Percentiles rank a stretch among this genome's conserved stretches.
These are phyloP conservation scores for Cyclostephanos invisitatus DNA, from an alignment of 108 stramenopile species.

Conservation along the genomic window DNA sequence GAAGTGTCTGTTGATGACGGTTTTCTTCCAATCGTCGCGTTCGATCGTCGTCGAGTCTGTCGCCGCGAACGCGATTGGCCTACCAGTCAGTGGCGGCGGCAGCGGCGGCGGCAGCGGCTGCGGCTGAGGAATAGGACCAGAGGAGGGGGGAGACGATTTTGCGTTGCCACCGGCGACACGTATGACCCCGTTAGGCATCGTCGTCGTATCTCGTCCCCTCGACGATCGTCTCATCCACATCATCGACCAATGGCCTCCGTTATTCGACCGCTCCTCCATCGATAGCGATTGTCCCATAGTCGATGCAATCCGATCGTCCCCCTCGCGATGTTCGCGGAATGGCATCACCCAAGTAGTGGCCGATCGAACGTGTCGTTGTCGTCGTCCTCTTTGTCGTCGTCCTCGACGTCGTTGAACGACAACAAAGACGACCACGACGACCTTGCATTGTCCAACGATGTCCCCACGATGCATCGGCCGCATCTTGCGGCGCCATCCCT, in stretches of 20 bases:
- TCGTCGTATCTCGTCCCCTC: background rate
- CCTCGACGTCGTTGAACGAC: too few species aligned
- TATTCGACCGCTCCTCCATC: background rate
- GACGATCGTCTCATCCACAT: background rate
- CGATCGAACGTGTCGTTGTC: too few species aligned
- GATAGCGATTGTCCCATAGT: background rate
- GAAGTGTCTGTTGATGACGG: constrained; percentile 31
- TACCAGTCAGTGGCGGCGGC: background rate
- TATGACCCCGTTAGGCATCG: background rate
- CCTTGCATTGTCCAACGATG: too few species aligned
- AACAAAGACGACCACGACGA: too few species aligned
- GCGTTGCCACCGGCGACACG: constrained; percentile 2
- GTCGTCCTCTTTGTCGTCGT: background rate
- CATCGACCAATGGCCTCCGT: background rate
- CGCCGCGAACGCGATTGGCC: background rate
- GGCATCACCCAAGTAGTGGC: too few species aligned
- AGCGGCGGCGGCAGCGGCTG: too few species aligned
- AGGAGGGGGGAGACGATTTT: background rate
- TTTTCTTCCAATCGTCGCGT: background rate
- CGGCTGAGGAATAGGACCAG: background rate
- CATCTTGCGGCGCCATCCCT: too few species aligned
- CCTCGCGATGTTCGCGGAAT: too few species aligned
- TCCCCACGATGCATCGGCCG: too few species aligned
- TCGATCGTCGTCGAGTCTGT: background rate
- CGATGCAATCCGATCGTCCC: background rate